Base-by-base conservation (phyloP, 2,329 filamentous ascomycete species). In the Diaporthe amygdali region DNA sequence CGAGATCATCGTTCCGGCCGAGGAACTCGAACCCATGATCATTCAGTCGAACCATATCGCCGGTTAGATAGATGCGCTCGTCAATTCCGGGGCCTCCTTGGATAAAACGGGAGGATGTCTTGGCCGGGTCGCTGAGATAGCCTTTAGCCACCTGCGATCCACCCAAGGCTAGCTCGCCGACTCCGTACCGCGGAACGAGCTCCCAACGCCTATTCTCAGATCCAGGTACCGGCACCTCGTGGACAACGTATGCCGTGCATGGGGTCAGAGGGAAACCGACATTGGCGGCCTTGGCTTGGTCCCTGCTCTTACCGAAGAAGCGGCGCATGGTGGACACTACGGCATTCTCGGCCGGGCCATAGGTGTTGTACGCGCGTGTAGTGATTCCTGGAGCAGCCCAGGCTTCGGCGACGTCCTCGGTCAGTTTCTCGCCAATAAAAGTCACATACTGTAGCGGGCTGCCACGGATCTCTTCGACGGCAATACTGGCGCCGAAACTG, bases 391-490 rank as follows among this genome's bases (percentile, higher is more conserved):
- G 66, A 74, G 89, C 86, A 20, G 78, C 69, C 68, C 80, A 81
- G 39, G 79, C 79, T 30, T 78, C 76, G 17, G 80, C 76, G 8
- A 81, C 77, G 1, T 77, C 77, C 20, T 78, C 72, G 34, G 77
- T 80, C 8, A 81, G 74, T 39, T 76, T 79, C 64, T 82, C 81
- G 22, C 81, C 79, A 72, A 80, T 80, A 1, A 79, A 77, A 76
- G 78, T 79, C 10, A 82, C 75, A n/a, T 68, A 68, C 52, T 68
- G 52, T 17, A 68, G 10, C n/a, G 66, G 15, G 17, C 66, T 68
- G 22, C 66, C 66, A 2, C 66, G 52, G 22, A 59, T 59, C 41
- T 68, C 66, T 41, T 68, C 66, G 22, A 76, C 78, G 32, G 76
- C 71, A 17, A 81, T 55, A 30, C 56, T 71, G 39, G 69, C 41